Evolutionary conservation across 176 grass and related monocot species (phyloP).

Genomic region (maize (Zea mays)): Zm-B73-REFERENCE-NAM-5.0 NC_050096.1:4689501-4690000

Average conservation of each 20-base stretch:
- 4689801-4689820: slow-evolving; percentile 18
- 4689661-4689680: slow-evolving; percentile 97
- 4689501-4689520: neutral
- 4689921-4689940: neutral
- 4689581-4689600: slow-evolving; percentile 7
- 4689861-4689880: slow-evolving; percentile 38
- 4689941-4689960: neutral
- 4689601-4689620: neutral
- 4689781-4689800: slow-evolving; percentile 10
- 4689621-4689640: slow-evolving; percentile 38
- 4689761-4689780: slow-evolving; percentile 44
- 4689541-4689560: slow-evolving; percentile 43
- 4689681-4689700: slow-evolving; percentile 10
- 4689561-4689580: slow-evolving; percentile 36
- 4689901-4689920: neutral
- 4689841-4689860: slow-evolving; percentile 74
- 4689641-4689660: slow-evolving; percentile 82
- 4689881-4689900: neutral
- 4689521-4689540: slow-evolving; percentile 16
- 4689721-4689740: slow-evolving; percentile 10
- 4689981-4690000: neutral
- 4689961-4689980: slow-evolving; percentile 12
- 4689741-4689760: slow-evolving; percentile 11
- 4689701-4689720: neutral
- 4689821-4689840: slow-evolving; percentile 93